phyloP scores from a whole-genome alignment of 208 protist species.

The Entamoeba invadens region DNA sequence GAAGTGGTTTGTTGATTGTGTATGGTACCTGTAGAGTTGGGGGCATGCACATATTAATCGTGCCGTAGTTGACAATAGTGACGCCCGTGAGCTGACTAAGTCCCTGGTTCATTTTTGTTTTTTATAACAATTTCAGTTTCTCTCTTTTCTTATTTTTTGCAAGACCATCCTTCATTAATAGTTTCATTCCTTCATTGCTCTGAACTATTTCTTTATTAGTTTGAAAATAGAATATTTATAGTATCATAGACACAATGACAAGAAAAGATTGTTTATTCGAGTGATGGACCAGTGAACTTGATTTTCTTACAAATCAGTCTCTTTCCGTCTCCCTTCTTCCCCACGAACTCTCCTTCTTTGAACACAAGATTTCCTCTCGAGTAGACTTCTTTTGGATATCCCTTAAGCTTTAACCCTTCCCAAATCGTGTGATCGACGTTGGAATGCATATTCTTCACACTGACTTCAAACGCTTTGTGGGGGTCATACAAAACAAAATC shows the following conservation, averaged over 20 bases:
- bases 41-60: background rate
- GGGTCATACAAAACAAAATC: conserved; percentile 17
- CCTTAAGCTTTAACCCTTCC: background rate
- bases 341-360: background rate
- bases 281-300: no score
- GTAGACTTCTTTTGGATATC: background rate
- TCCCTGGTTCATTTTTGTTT: no score
- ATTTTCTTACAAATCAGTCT: background rate
- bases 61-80: background rate
- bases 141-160: no score
- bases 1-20: no score
- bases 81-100: background rate
- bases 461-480: background rate
- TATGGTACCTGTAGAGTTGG: no score
- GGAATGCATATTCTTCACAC: background rate
- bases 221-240: no score
- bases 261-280: no score
- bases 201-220: no score
- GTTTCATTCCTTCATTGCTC: no score
- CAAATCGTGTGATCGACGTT: background rate
- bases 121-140: no score
- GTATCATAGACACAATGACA: no score
- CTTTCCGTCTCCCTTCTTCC: background rate
- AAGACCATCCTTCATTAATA: no score
- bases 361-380: background rate